Evolutionary conservation across 2,329 filamentous ascomycete species (phyloP), one percentile per base, ranked within the genome.

Genomic region (Cladosporium sp.): DNA sequence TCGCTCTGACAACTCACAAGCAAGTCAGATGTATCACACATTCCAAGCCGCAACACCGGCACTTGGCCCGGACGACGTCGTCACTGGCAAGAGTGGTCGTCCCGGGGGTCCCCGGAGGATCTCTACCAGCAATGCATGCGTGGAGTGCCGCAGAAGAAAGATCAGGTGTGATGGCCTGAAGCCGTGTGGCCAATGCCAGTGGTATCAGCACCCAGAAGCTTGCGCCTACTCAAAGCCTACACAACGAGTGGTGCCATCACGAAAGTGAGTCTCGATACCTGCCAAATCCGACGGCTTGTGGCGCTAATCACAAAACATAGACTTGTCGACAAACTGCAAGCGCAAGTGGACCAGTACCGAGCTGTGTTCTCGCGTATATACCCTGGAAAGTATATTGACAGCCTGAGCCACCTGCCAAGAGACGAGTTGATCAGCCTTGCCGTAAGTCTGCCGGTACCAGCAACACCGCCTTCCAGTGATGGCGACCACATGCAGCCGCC

Each of bases 171-270:
- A 92, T 75, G 90, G 90, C 56, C 83, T 87, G 63, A 87, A 90
- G 68, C 90, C 90, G 10, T 94, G 90, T 69, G 88, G 89, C 36
- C 89, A 91, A 70, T 94, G 90, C 70, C 82, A 89, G 58, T 91
- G 89, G 71, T 92, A 90, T 70, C 85, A 90, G 57, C 88, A 89
- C 61, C 87, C 88, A 3, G 89, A 91, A 70, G 80, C 84, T 56
- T 93, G 90, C 70, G 86, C 87, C 66, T 93, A 93, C 71, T 87
- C 90, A 64, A 91, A 92, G 74, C 89, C 91, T 62, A 82, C 88
- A 15, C 87, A 90, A 71, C 79, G 88, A 60, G 84, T 90, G 9
- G 86, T 90, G 58, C 89, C 89, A 0, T 92, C 89, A 8, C 83
- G 88, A 72, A 91, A 90, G 87, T 88, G 76, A 73, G 83, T 36